Conservation (phyloP, 257 asterid genomes). For the Fraxinus pennsylvanica region DNA sequence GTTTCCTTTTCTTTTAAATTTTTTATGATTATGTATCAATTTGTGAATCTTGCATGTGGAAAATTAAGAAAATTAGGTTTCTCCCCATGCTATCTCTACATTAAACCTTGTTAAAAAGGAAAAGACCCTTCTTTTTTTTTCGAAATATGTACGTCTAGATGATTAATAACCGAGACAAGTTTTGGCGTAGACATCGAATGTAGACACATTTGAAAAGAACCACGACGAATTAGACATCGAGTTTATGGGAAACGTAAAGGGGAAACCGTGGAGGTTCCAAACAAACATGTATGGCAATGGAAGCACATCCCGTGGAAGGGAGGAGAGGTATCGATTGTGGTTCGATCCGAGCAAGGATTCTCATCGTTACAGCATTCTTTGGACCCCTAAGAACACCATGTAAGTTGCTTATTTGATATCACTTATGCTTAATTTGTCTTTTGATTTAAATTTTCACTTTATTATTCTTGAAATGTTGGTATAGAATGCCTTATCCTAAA, state of each 20-base stretch:
- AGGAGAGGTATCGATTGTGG: slow-evolving; percentile 89
- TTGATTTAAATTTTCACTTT: not conserved
- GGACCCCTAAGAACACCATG: slow-evolving; percentile 77
- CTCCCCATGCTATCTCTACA: too few relatives aligned
- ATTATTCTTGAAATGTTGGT: not conserved
- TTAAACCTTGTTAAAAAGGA: too few relatives aligned
- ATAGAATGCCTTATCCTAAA: not conserved
- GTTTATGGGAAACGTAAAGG: slow-evolving; percentile 74
- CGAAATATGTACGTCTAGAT: not conserved
- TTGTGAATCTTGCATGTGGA: not conserved
- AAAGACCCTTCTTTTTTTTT: not conserved
- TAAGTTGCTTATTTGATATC: slow-evolving; percentile 24
- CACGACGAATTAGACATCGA: slow-evolving; percentile 93
- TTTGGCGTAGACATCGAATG: slow-evolving; percentile 69
- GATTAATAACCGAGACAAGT: not conserved
- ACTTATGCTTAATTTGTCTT: not conserved
- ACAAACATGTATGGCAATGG: slow-evolving; percentile 90
- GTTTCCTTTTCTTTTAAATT: not conserved
- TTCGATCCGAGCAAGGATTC: slow-evolving; percentile 75
- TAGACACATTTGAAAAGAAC: slow-evolving; percentile 82
- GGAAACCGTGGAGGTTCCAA: slow-evolving; percentile 89
- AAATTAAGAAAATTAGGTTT: not conserved
- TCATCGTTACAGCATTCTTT: slow-evolving; percentile 86
- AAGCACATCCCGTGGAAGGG: slow-evolving; percentile 83
- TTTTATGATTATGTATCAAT: not conserved